phyloP scores from a whole-genome alignment of 495 filamentous ascomycete genomes.

The Neurospora hispaniola region DNA sequence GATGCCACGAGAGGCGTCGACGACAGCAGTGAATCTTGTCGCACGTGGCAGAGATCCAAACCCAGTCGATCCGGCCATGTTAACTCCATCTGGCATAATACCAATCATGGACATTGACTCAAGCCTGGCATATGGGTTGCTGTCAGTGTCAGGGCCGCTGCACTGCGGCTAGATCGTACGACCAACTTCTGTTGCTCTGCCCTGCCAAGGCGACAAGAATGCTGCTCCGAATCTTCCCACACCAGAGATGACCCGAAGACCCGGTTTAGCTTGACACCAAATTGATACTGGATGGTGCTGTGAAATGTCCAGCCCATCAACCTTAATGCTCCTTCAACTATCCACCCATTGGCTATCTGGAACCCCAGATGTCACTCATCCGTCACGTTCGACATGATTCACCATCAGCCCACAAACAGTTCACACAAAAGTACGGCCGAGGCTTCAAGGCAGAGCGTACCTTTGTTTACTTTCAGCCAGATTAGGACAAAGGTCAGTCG shows the following conservation, averaged over 20 bases:
- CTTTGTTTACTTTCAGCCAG: background rate
- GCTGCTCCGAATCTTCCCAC: background rate
- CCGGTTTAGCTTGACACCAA: background rate
- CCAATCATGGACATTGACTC: background rate
- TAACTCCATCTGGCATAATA: background rate
- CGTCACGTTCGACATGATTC: background rate
- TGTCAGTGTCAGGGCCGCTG: background rate
- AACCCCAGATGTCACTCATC: background rate
- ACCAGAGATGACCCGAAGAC: background rate
- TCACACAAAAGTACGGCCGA: background rate
- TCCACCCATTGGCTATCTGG: background rate
- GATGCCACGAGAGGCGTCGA: background rate
- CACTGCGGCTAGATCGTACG: background rate
- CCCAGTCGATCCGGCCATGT: background rate
- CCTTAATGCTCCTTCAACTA: background rate
- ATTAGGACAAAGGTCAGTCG: background rate
- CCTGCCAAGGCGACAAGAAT: background rate
- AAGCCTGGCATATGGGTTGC: background rate
- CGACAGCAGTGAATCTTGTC: background rate
- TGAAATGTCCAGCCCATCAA: background rate
- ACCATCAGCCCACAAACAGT: background rate
- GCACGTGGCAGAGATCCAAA: background rate
- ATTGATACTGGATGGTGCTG: background rate
- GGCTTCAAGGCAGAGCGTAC: background rate
- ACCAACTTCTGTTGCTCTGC: background rate